A percentile compares a stretch with the other conserved stretches of the same genome.
Conservation (phyloP, 805 yeast genomes). For the Saccharomycopsis fermentans region DNA sequence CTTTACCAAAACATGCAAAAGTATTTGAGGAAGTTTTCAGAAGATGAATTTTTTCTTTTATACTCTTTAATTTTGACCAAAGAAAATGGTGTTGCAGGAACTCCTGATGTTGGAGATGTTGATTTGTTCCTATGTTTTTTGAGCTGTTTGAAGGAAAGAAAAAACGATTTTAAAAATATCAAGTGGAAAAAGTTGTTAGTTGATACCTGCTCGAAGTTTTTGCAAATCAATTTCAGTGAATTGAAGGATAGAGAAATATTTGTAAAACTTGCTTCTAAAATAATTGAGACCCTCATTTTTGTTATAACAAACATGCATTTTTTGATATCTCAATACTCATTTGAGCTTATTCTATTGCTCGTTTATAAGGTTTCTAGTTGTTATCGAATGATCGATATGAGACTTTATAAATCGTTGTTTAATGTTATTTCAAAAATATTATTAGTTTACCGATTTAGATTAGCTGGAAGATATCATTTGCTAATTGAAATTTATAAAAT, state of each 20-base stretch:
- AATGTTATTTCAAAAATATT: constrained; percentile 50
- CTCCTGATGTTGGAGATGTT: not conserved
- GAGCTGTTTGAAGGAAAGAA: constrained; percentile 1
- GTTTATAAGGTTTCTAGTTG: not conserved
- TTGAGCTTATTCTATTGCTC: constrained; percentile 6
- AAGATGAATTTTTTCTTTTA: not conserved
- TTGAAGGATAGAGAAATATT: not conserved
- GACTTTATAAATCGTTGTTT: constrained; percentile 25
- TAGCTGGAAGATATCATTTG: constrained; percentile 66
- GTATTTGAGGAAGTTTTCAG: not conserved
- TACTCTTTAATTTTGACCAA: constrained; percentile 4
- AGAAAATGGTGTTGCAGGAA: not conserved
- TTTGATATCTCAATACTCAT: constrained; percentile 13
- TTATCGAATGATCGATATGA: not conserved
- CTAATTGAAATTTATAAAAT: constrained; percentile 39
- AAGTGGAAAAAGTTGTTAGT: constrained; percentile 6
- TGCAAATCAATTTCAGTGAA: not conserved
- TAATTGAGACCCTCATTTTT: not conserved
- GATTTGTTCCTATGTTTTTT: not conserved
- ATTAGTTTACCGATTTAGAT: constrained; percentile 57
- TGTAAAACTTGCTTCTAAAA: not conserved
- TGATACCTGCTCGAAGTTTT: constrained; percentile 2
- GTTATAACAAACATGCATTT: constrained; percentile 7
- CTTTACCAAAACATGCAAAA: not conserved
- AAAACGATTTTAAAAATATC: not conserved